These are phyloP conservation scores for Cryptococcus jaspeensis DNA, from an alignment of 1,284 basidiomycete genomes.

Conservation along the genomic window DNA sequence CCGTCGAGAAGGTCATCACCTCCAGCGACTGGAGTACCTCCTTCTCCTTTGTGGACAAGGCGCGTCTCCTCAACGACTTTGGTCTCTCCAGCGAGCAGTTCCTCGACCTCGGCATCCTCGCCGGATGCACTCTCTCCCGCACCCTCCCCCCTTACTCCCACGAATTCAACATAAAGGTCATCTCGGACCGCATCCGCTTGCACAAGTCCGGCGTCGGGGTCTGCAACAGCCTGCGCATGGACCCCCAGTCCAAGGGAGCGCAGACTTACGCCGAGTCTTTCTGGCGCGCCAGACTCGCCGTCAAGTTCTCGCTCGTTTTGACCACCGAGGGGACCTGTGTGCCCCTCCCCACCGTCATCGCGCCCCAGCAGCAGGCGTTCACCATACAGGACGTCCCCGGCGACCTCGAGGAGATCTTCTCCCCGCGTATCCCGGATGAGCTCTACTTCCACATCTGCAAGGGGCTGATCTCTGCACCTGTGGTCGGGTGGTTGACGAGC, in stretches of 20 bases:
- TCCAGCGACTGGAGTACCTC: constrained; percentile 73
- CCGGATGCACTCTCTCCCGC: constrained; percentile 82
- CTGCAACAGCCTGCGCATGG: constrained; percentile 71
- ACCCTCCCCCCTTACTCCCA: constrained; percentile 82
- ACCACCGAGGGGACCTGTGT: constrained; percentile 84
- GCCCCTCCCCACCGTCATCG: constrained; percentile 78
- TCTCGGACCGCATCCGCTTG: constrained; percentile 83
- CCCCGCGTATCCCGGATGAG: constrained; percentile 90
- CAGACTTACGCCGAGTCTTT: constrained; percentile 74
- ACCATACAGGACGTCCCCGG: constrained; percentile 82
- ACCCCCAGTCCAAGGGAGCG: constrained; percentile 38
- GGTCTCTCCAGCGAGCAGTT: constrained; percentile 84
- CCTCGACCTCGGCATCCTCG: constrained; percentile 86
- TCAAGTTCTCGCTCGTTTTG: constrained; percentile 89
- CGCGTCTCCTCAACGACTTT: constrained; percentile 71
- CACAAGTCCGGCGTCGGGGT: constrained; percentile 82
- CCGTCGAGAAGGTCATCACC: constrained; percentile 88
- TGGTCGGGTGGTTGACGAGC: constrained; percentile 85
- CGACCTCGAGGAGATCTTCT: constrained; percentile 95
- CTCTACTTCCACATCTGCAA: constrained; percentile 94
- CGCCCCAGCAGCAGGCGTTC: constrained; percentile 53
- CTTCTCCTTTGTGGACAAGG: constrained; percentile 85
- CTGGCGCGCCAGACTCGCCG: constrained; percentile 84
- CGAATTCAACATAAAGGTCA: constrained; percentile 70
- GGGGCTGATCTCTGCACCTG: constrained; percentile 80